Conservation (phyloP, 2,329 filamentous ascomycete species). For the Trichoderma oligosporum region DNA sequence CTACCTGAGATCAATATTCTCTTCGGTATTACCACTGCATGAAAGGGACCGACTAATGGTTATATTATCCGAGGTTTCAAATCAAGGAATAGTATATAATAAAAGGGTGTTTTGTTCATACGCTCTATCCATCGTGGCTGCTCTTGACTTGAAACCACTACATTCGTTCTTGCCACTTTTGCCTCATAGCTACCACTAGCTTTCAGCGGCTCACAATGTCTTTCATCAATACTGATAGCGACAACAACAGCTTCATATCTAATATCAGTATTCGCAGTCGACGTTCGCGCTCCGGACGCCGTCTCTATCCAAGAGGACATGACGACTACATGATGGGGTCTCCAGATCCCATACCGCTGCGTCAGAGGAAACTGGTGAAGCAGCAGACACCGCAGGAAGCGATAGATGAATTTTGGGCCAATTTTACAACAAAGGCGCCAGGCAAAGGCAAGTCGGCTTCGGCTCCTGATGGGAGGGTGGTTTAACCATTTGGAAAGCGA, state of each 20-base stretch:
- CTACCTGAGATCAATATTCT: too few relatives aligned
- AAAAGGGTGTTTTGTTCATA: too few relatives aligned
- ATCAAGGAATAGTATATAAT: neutral
- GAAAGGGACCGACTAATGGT: too few relatives aligned
- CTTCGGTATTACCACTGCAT: too few relatives aligned
- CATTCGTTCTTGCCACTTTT: neutral
- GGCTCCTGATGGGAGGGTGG: neutral
- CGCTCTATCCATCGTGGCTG: neutral
- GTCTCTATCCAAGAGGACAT: neutral
- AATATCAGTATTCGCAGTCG: neutral
- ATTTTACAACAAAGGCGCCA: slow-evolving; percentile 65
- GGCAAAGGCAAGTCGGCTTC: slow-evolving; percentile 55
- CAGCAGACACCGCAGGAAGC: slow-evolving; percentile 62
- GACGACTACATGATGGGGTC: slow-evolving; percentile 1
- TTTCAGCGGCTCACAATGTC: neutral
- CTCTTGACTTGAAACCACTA: neutral
- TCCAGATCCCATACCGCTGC: neutral
- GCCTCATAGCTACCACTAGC: neutral
- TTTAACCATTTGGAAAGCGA: neutral
- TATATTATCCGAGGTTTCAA: neutral
- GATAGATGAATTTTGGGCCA: slow-evolving; percentile 70
- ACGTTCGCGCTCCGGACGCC: neutral
- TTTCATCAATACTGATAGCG: slow-evolving; percentile 9
- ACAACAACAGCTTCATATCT: slow-evolving; percentile 7
- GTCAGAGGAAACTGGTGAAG: slow-evolving; percentile 29